These are phyloP conservation scores for Euphorbia lathyris DNA, from an alignment of 345 rosid species.

Conservation along the genomic window DNA sequence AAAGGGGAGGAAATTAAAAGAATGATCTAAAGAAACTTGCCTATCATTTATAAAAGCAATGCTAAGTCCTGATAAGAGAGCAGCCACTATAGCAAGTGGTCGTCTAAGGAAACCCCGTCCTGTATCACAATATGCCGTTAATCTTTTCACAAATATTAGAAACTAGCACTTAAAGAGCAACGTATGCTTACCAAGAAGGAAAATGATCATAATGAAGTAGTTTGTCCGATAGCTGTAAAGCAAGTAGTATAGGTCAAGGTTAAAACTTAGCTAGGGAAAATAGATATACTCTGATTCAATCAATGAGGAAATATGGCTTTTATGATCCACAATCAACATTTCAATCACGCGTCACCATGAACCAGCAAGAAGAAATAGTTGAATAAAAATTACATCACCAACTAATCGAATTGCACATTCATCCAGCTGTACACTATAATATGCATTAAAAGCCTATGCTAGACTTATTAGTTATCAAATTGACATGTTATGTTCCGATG, in stretches of 20 bases:
- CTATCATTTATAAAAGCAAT: conserved; percentile 89
- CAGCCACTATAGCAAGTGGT: conserved; percentile 79
- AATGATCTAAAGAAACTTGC: conserved; percentile 26
- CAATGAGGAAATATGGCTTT: background rate
- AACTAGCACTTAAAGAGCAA: background rate
- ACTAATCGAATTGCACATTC: background rate
- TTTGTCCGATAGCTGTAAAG: conserved; percentile 89
- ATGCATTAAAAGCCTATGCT: no score
- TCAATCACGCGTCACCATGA: background rate
- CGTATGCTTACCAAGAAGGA: conserved; percentile 65
- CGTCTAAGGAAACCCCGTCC: conserved; percentile 84
- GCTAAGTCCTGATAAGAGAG: conserved; percentile 61
- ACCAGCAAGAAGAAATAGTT: background rate
- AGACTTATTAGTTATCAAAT: background rate
- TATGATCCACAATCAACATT: background rate
- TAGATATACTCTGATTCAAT: background rate
- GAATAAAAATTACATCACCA: background rate
- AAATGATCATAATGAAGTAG: conserved; percentile 81
- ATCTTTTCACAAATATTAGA: background rate
- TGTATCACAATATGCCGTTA: conserved; percentile 18
- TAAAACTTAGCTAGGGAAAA: background rate
- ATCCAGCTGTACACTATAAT: background rate
- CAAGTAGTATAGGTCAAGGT: background rate
- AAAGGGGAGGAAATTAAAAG: background rate
- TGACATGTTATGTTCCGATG: background rate